These are phyloP conservation scores for Penicillium fuscoglaucum DNA, from an alignment of 2,329 filamentous ascomycete genomes.

Conservation along the genomic window DNA sequence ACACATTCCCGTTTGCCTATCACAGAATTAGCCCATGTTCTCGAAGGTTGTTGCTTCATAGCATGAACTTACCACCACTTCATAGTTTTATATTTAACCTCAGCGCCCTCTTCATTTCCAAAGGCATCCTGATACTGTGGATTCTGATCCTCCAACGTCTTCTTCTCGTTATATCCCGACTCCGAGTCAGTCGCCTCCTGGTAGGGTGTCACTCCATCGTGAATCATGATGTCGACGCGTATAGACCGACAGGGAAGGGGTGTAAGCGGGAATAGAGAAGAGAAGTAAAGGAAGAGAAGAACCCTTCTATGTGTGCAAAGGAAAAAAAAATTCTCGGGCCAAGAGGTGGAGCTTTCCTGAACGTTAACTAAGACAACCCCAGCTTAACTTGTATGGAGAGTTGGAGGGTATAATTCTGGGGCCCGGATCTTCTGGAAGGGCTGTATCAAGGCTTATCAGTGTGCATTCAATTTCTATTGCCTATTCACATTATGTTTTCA, in stretches of 20 bases:
- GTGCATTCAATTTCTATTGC: slow-evolving; percentile 11
- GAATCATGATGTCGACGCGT: slow-evolving; percentile 16
- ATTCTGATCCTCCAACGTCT: slow-evolving; percentile 8
- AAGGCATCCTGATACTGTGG: slow-evolving; percentile 21
- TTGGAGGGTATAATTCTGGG: slow-evolving; percentile 18
- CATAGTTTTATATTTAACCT: slow-evolving; percentile 28
- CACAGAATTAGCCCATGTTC: background rate
- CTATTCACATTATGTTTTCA: slow-evolving; percentile 15
- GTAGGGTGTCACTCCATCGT: slow-evolving; percentile 16
- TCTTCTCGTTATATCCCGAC: slow-evolving; percentile 22
- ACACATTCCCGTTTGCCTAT: slow-evolving; percentile 28
- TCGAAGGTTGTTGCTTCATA: background rate
- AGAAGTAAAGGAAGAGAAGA: background rate
- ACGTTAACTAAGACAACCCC: slow-evolving; percentile 22
- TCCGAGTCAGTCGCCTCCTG: slow-evolving; percentile 20
- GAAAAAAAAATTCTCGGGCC: slow-evolving; percentile 12
- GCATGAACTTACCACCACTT: slow-evolving; percentile 25
- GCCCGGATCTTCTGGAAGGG: slow-evolving; percentile 15
- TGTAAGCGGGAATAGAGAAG: background rate
- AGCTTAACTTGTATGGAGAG: slow-evolving; percentile 10
- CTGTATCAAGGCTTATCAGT: slow-evolving; percentile 9
- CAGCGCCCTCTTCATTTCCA: slow-evolving; percentile 21
- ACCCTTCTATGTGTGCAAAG: slow-evolving; percentile 13
- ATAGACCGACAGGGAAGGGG: background rate
- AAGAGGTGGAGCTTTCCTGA: slow-evolving; percentile 18